Evolutionary conservation across 2,329 filamentous ascomycete genomes (phyloP).

Genomic region (Paraphoma chrysanthemicola): DNA sequence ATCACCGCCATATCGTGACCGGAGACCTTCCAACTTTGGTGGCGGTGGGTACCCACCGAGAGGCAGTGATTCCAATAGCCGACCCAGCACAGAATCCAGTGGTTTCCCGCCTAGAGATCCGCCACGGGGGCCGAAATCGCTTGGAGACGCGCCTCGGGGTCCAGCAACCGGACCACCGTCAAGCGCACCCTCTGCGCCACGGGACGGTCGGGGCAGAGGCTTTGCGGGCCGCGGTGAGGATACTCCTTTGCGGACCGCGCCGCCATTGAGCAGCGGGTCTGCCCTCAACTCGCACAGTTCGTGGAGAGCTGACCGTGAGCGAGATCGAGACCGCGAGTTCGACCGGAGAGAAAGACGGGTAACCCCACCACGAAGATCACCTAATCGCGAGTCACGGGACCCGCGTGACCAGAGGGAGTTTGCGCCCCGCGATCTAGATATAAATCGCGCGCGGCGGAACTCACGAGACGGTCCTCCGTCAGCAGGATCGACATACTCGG

Average conservation of each 20-base stretch:
- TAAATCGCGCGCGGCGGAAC: slow-evolving; percentile 70
- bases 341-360: slow-evolving; percentile 66
- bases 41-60: slow-evolving; percentile 62
- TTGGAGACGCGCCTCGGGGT: slow-evolving; percentile 67
- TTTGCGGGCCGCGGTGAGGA: slow-evolving; percentile 68
- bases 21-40: slow-evolving; percentile 67
- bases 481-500: slow-evolving; percentile 73
- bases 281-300: slow-evolving; percentile 54
- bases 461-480: slow-evolving; percentile 77
- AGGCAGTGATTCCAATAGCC: slow-evolving; percentile 42
- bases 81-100: slow-evolving; percentile 36
- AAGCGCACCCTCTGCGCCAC: slow-evolving; percentile 55
- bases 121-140: slow-evolving; percentile 80
- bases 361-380: slow-evolving; percentile 70
- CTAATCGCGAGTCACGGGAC: slow-evolving; percentile 64
- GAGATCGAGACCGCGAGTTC: slow-evolving; percentile 62
- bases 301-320: slow-evolving; percentile 59
- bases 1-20: slow-evolving; percentile 66
- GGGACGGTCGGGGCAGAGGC: slow-evolving; percentile 64
- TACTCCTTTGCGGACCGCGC: slow-evolving; percentile 63
- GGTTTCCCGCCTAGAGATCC: slow-evolving; percentile 62
- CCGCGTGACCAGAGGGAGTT: slow-evolving; percentile 68
- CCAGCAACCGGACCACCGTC: slow-evolving; percentile 40
- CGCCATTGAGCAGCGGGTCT: slow-evolving; percentile 52
- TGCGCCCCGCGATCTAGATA: slow-evolving; percentile 68